phyloP scores from a whole-genome alignment of 1,139 yeast genomes.

The Pichia sp. region DNA sequence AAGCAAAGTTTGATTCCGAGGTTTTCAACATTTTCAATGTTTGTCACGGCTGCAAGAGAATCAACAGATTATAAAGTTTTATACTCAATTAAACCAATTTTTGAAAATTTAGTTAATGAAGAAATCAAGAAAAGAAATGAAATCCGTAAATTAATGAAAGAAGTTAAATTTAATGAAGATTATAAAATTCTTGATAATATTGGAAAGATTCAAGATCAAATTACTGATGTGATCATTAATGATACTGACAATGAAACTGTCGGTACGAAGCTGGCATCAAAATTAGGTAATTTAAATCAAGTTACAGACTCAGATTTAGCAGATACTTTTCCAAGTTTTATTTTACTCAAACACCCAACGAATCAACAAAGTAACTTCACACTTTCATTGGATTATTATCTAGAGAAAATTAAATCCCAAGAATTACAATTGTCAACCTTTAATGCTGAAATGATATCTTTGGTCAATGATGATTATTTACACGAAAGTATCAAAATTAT shows the following conservation, averaged over 20 bases:
- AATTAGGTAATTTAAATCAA: conserved; percentile 7
- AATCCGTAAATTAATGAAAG: conserved; percentile 23
- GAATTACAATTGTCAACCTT: conserved; percentile 23
- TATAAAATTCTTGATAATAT: background rate
- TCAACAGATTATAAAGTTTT: conserved; percentile 33
- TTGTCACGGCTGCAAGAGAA: conserved; percentile 41
- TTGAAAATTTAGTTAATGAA: conserved; percentile 29
- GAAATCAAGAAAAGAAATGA: conserved; percentile 40
- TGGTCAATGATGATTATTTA: conserved; percentile 48
- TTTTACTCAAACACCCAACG: conserved; percentile 34
- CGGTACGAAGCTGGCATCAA: conserved; percentile 3
- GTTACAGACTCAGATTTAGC: conserved; percentile 48
- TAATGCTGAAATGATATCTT: conserved; percentile 37
- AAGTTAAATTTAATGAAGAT: conserved; percentile 8
- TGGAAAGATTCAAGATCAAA: background rate
- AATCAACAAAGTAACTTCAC: conserved; percentile 30
- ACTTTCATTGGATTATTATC: conserved; percentile 41
- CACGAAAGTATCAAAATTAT: conserved; percentile 33
- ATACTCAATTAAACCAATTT: conserved; percentile 31
- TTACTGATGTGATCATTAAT: background rate
- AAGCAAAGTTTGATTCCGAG: conserved; percentile 45
- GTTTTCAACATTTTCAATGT: conserved; percentile 43
- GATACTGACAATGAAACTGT: conserved; percentile 7
- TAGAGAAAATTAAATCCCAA: conserved; percentile 26
- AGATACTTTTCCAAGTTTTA: conserved; percentile 47